These are phyloP conservation scores for Neophaeococcomyces aloes DNA, from an alignment of 2,329 filamentous ascomycete species.

Conservation along the genomic window DNA sequence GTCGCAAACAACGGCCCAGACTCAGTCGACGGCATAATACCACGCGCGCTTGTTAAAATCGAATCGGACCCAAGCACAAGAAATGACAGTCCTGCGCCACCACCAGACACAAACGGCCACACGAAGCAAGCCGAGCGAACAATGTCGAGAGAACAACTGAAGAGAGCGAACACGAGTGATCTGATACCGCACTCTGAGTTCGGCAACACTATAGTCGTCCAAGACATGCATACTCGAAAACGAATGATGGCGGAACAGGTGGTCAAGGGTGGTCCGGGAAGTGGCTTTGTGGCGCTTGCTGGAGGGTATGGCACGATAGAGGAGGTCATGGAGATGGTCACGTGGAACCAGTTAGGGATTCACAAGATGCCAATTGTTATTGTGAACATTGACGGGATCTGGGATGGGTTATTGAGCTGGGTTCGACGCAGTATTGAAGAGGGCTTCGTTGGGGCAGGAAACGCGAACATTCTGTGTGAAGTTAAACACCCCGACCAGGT, in stretches of 20 bases:
- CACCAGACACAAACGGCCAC: conserved; percentile 1
- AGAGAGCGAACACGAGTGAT: conserved; percentile 18
- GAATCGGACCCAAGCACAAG: conserved; percentile 38
- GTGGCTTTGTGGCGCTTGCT: conserved; percentile 77
- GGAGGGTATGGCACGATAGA: conserved; percentile 94
- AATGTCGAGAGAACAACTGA: conserved; percentile 46
- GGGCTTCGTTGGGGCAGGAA: conserved; percentile 64
- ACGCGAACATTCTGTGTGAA: conserved; percentile 67
- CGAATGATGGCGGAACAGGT: conserved; percentile 86
- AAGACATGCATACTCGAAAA: conserved; percentile 95
- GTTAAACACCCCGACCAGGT: conserved; percentile 63
- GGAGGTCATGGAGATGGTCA: conserved; percentile 88
- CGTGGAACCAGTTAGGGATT: conserved; percentile 93
- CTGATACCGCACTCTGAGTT: conserved; percentile 43
- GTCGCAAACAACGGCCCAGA: conserved; percentile 70
- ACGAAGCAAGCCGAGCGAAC: conserved; percentile 41
- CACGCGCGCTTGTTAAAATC: conserved; percentile 67
- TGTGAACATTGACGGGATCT: conserved; percentile 83
- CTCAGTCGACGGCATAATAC: conserved; percentile 87
- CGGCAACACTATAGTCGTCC: conserved; percentile 76
- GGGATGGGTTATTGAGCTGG: conserved; percentile 77
- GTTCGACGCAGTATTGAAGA: conserved; percentile 62
- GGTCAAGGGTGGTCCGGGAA: conserved; percentile 66
- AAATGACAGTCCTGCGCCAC: conserved; percentile 8
- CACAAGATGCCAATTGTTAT: conserved; percentile 70